Conservation (phyloP, 1,139 yeast species). For the Hanseniaspora sp. region DNA sequence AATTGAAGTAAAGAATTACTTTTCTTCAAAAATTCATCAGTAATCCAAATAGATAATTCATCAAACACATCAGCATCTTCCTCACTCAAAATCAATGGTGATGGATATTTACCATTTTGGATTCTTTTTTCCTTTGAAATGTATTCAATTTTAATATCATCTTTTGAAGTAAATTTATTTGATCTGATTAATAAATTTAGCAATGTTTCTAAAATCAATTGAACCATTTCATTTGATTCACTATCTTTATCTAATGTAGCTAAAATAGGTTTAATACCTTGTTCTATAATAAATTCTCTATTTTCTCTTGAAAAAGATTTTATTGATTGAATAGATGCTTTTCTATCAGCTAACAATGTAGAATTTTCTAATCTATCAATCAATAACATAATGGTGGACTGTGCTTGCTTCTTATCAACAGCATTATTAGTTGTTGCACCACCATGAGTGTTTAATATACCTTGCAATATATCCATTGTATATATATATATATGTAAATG, state of each 20-base stretch:
- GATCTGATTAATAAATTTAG: conserved; percentile 67
- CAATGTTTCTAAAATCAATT: conserved; percentile 76
- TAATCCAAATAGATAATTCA: conserved; percentile 87
- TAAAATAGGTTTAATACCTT: conserved; percentile 70
- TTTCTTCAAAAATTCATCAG: conserved; percentile 80
- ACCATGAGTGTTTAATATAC: conserved; percentile 31
- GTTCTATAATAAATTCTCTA: conserved; percentile 81
- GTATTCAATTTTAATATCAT: conserved; percentile 12
- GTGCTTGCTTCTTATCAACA: conserved; percentile 37
- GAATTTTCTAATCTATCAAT: conserved; percentile 84
- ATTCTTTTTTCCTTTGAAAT: conserved; percentile 41
- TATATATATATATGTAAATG: neutral
- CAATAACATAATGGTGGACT: conserved; percentile 61
- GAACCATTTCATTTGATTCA: conserved; percentile 60
- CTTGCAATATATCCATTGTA: conserved; percentile 39
- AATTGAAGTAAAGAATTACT: conserved; percentile 43
- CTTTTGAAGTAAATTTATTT: conserved; percentile 30
- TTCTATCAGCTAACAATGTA: conserved; percentile 67
- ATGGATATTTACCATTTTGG: conserved; percentile 74
- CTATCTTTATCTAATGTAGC: conserved; percentile 54
- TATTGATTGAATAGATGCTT: conserved; percentile 83
- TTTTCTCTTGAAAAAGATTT: conserved; percentile 84
- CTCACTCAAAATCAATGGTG: conserved; percentile 57
- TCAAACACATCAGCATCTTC: conserved; percentile 43
- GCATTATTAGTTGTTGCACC: conserved; percentile 34